Conservation (phyloP, 2,329 filamentous ascomycete species). For the Venturia aucupariae region DNA sequence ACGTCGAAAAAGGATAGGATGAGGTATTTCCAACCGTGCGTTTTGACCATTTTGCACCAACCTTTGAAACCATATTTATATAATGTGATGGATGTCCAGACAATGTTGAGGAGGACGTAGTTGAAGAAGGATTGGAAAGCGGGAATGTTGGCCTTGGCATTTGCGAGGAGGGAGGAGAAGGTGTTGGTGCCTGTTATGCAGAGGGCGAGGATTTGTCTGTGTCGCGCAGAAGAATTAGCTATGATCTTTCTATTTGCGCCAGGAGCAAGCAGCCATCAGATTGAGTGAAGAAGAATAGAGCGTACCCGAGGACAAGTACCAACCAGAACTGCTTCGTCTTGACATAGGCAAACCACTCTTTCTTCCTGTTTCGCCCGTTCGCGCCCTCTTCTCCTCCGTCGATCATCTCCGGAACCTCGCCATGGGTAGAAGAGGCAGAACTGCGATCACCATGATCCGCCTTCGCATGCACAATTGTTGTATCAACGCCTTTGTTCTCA, state of each 20-base stretch:
- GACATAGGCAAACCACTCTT: slow-evolving; percentile 58
- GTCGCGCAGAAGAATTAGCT: not conserved
- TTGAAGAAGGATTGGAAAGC: slow-evolving; percentile 96
- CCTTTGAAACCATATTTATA: slow-evolving; percentile 68
- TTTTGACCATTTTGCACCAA: slow-evolving; percentile 54
- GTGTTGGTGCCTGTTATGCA: slow-evolving; percentile 93
- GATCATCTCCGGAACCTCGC: not conserved
- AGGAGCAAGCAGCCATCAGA: not conserved
- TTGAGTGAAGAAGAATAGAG: slow-evolving; percentile 17
- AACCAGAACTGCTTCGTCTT: slow-evolving; percentile 81
- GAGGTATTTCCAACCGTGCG: slow-evolving; percentile 82
- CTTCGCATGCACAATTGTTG: not conserved
- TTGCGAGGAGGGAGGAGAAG: slow-evolving; percentile 65
- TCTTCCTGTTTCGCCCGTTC: slow-evolving; percentile 22
- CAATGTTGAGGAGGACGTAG: slow-evolving; percentile 71
- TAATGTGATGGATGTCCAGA: slow-evolving; percentile 74
- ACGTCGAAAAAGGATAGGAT: slow-evolving; percentile 91
- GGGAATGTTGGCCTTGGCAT: slow-evolving; percentile 67
- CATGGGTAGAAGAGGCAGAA: not conserved
- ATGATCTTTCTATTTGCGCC: not conserved
- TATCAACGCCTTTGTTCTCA: not conserved
- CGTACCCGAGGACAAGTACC: slow-evolving; percentile 63
- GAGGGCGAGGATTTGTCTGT: slow-evolving; percentile 68
- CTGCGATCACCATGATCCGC: slow-evolving; percentile 3
- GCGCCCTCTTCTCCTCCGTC: not conserved